phyloP scores from a whole-genome alignment of 306 rosid genomes.

The Psophocarpus tetragonolobus region DNA sequence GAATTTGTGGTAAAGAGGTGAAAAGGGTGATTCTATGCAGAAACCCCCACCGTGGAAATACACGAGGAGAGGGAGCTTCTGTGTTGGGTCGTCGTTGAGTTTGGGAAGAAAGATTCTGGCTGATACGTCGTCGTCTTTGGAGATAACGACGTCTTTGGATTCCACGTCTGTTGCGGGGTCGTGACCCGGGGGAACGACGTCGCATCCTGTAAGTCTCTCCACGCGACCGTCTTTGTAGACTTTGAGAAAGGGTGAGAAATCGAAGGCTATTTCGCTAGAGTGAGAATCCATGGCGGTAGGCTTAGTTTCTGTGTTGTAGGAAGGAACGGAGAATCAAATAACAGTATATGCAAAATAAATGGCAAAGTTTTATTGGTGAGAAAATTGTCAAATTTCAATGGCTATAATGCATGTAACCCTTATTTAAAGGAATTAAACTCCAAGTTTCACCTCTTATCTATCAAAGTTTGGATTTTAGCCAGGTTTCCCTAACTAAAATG shows the following conservation, averaged over 20 bases:
- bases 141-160: slow-evolving; percentile 63
- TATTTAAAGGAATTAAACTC: too few relatives aligned
- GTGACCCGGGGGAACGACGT: slow-evolving; percentile 37
- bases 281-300: slow-evolving; percentile 22
- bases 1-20: slow-evolving; percentile 52
- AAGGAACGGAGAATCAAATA: neutral
- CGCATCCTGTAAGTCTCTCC: slow-evolving; percentile 41
- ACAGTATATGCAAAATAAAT: neutral
- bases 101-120: slow-evolving; percentile 64
- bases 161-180: slow-evolving; percentile 54
- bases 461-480: too few relatives aligned
- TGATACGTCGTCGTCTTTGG: slow-evolving; percentile 42
- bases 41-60: slow-evolving; percentile 79
- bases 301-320: neutral
- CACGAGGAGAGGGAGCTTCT: slow-evolving; percentile 63
- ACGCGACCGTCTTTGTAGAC: slow-evolving; percentile 60
- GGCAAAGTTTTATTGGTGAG: neutral
- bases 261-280: slow-evolving; percentile 29
- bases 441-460: too few relatives aligned
- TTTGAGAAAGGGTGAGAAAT: slow-evolving; percentile 49
- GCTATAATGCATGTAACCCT: neutral
- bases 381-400: neutral
- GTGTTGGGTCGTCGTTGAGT: neutral
- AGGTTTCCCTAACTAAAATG: too few relatives aligned
- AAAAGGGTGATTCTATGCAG: slow-evolving; percentile 57